These are phyloP conservation scores for Talaromyces adpressus DNA, from an alignment of 495 filamentous ascomycete species.

Conservation along the genomic window DNA sequence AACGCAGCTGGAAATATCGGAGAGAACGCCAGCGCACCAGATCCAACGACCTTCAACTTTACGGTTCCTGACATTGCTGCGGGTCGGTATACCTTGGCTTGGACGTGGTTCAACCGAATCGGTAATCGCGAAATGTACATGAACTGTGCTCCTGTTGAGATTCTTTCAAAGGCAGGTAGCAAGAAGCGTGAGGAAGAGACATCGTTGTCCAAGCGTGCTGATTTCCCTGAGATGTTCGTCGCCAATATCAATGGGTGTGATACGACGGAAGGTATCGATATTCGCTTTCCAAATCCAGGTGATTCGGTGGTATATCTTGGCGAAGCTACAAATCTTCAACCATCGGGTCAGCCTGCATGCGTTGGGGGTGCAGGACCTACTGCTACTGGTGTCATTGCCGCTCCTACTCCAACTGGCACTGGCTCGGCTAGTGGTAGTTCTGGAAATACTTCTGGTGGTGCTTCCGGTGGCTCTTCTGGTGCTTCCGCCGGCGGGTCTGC, in stretches of 20 bases:
- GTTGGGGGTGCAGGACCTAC: conserved; percentile 14
- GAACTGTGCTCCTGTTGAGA: conserved; percentile 74
- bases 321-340: conserved; percentile 19
- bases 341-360: conserved; percentile 23
- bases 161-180: conserved; percentile 38
- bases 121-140: conserved; percentile 93
- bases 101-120: conserved; percentile 87
- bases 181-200: conserved; percentile 28
- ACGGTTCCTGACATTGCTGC: conserved; percentile 35
- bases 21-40: conserved; percentile 13
- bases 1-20: conserved; percentile 36
- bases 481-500: not conserved
- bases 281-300: conserved; percentile 69
- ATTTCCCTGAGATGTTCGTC: conserved; percentile 72
- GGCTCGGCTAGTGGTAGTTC: conserved; percentile 11
- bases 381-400: conserved; percentile 8
- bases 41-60: conserved; percentile 32
- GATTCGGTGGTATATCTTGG: conserved; percentile 41
- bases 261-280: conserved; percentile 48
- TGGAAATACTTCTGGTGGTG: not conserved
- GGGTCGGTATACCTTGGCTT: conserved; percentile 65
- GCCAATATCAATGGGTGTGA: conserved; percentile 66
- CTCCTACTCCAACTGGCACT: conserved; percentile 17
- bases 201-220: conserved; percentile 22
- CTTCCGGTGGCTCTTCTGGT: conserved; percentile 5